Conservation (phyloP, 345 rosid species). For the Linum trigynum region DNA sequence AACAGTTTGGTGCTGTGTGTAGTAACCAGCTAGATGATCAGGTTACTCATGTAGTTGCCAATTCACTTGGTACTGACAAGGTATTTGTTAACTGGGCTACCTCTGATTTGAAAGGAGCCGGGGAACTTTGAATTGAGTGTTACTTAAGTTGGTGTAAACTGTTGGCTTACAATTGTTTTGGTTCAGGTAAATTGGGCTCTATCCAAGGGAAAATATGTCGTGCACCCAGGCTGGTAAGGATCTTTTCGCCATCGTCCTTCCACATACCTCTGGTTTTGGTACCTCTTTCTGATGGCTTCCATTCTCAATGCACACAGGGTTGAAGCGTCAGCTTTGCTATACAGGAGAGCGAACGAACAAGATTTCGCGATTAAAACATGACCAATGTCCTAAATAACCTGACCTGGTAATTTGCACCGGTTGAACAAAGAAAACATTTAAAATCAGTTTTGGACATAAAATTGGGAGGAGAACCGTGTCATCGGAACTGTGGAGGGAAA, state of each 20-base stretch:
- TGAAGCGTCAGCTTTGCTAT: conserved; percentile 97
- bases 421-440: conserved; percentile 22
- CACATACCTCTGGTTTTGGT: neutral
- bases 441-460: conserved; percentile 13
- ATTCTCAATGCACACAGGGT: conserved; percentile 51
- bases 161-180: conserved; percentile 11
- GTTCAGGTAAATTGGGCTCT: conserved; percentile 93
- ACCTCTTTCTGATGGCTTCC: neutral
- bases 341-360: conserved; percentile 84
- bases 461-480: conserved; percentile 14
- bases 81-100: conserved; percentile 22
- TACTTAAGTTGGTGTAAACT: neutral
- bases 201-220: conserved; percentile 66
- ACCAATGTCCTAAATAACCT: conserved; percentile 20
- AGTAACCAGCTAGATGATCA: conserved; percentile 77
- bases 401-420: conserved; percentile 17
- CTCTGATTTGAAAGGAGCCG: neutral
- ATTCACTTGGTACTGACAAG: conserved; percentile 94
- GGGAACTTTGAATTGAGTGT: neutral
- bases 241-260: neutral
- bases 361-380: conserved; percentile 74
- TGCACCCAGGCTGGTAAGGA: conserved; percentile 92
- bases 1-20: conserved; percentile 96
- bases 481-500: conserved; percentile 13
- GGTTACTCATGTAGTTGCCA: conserved; percentile 96